These are phyloP conservation scores for Chaetomium tenue DNA, from an alignment of 495 filamentous ascomycete genomes.

Conservation along the genomic window DNA sequence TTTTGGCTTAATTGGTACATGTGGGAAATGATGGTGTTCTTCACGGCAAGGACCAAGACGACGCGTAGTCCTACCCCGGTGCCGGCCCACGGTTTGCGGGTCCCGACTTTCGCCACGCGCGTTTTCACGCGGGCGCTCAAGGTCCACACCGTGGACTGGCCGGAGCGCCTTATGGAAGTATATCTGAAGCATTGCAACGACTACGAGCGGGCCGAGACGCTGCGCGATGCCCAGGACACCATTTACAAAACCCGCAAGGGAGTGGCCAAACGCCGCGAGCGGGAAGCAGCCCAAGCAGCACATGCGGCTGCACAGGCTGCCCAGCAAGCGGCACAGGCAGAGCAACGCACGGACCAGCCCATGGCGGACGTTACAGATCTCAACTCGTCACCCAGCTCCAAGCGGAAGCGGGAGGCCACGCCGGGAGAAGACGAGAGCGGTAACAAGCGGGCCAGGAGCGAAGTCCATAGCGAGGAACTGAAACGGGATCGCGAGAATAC, in stretches of 20 bases:
- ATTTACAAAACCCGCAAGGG: constrained; percentile 63
- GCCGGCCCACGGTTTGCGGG: constrained; percentile 37
- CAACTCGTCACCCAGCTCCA: constrained; percentile 44
- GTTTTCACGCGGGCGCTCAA: constrained; percentile 73
- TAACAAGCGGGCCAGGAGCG: constrained; percentile 59
- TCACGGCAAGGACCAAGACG: constrained; percentile 40
- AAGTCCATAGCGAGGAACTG: constrained; percentile 42
- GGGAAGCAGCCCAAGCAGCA: constrained; percentile 63
- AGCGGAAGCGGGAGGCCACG: constrained; percentile 65
- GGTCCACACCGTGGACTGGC: constrained; percentile 76
- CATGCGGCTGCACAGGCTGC: constrained; percentile 31
- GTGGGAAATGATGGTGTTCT: constrained; percentile 74
- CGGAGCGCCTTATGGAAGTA: constrained; percentile 80
- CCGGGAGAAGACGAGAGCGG: constrained; percentile 46
- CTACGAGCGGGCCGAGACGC: constrained; percentile 70
- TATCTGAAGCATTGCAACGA: constrained; percentile 84
- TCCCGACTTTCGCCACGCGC: constrained; percentile 64
- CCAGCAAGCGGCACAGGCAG: constrained; percentile 27
- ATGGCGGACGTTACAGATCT: constrained; percentile 30
- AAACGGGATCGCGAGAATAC: constrained; percentile 89
- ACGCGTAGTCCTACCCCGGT: constrained; percentile 47
- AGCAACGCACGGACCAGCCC: constrained; percentile 33
- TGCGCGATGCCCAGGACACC: constrained; percentile 67
- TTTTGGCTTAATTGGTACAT: constrained; percentile 91
- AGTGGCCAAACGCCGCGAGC: constrained; percentile 63